Base-by-base conservation (phyloP, 2,329 filamentous ascomycete genomes). In the Dichotomopilus funicola region DNA sequence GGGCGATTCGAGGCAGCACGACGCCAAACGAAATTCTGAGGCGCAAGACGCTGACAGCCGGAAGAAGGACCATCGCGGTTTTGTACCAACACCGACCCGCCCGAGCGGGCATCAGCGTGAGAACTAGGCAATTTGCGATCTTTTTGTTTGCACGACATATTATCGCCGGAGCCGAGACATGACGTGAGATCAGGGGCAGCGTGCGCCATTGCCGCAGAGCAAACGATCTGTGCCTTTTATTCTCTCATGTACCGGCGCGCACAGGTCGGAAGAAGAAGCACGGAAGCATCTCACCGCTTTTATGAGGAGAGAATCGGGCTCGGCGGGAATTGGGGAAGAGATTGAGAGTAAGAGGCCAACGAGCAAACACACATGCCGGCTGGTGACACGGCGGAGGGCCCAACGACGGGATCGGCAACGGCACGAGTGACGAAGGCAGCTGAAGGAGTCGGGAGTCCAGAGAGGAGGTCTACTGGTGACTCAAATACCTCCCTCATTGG, bases 241-340 rank as follows among this genome's bases (percentile, higher is more conserved):
- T 41, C 53, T 41, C 53, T 63, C 59, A 65, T 58, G 62, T 57
- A 37, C 61, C 59, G 52, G 60, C 55, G 51, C 63, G 62, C 6
- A 65, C 62, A 41, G 63, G 63, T 61, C 63, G 60, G 50, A 65
- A 65, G 58, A 64, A 65, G 62, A 60, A 64, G 48, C 57, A 61
- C 58, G 55, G 63, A 63, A 43, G 60, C 63, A 65, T 64, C 61
- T 65, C 62, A 65, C 63, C 63, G 62, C 58, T 56, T 51, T 59
- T 60, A 41, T 47, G 53, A 27, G 19, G 19, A 27, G 19, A 27
- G 2, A 27, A 3, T 2, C 19, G 19, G 19, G 19, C 19, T 27
- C 19, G 19, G 19, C 19, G 19, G 19, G 19, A 27, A 27, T 27
- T 27, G 19, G 19, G 19, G 19, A 27, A 27, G 19, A 27, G 19